Conservation (phyloP, 371 early-diverging fungal species). For the Spraguea lophii region DNA sequence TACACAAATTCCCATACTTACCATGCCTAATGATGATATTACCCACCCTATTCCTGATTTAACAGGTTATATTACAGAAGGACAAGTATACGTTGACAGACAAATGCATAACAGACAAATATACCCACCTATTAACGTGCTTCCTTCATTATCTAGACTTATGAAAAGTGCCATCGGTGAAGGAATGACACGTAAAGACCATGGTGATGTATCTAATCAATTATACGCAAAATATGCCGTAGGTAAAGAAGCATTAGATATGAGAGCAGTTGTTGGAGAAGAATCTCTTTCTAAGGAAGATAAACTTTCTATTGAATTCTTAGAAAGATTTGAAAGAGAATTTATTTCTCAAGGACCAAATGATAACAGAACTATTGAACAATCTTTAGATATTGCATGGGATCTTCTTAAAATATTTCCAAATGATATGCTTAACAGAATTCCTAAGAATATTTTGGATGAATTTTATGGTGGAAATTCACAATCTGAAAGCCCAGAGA, state of each 20-base stretch:
- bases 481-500: too few relatives aligned
- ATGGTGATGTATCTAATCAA: slow-evolving; percentile 98
- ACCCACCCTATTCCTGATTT: slow-evolving; percentile 99
- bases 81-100: slow-evolving; percentile 97
- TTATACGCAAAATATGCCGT: slow-evolving; percentile 99
- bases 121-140: slow-evolving; percentile 98
- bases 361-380: slow-evolving; percentile 82
- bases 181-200: slow-evolving; percentile 91
- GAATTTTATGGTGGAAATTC: slow-evolving; percentile 60
- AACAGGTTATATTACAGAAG: slow-evolving; percentile 99
- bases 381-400: slow-evolving; percentile 93
- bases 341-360: slow-evolving; percentile 82
- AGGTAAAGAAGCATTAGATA: slow-evolving; percentile 92
- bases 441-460: slow-evolving; percentile 75
- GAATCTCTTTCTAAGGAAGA: slow-evolving; percentile 94
- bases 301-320: slow-evolving; percentile 83
- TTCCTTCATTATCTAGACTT: slow-evolving; percentile 90
- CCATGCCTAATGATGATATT: slow-evolving; percentile 99
- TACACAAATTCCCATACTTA: slow-evolving; percentile 98
- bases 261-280: slow-evolving; percentile 99
- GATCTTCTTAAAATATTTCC: slow-evolving; percentile 93
- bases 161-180: slow-evolving; percentile 99
- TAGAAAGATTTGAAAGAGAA: slow-evolving; percentile 91
- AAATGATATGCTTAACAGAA: slow-evolving; percentile 95
- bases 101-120: slow-evolving; percentile 95